Conservation (phyloP, 1,284 basidiomycete genomes). For the Leccinum solheimii region DNA sequence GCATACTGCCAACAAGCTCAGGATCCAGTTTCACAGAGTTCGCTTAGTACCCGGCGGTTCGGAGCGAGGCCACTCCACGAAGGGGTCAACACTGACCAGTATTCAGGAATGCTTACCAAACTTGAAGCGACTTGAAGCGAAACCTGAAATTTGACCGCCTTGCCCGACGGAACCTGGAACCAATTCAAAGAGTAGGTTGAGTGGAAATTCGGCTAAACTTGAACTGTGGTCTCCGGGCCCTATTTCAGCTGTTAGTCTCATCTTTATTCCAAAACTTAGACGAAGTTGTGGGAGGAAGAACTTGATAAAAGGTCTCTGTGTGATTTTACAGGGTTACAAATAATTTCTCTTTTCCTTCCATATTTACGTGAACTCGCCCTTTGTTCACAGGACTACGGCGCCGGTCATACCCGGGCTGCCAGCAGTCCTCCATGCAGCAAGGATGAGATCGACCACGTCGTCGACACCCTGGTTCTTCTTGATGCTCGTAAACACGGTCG, state of each 20-base stretch:
- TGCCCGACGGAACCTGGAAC: background rate
- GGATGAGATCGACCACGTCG: constrained; percentile 79
- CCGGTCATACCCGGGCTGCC: constrained; percentile 63
- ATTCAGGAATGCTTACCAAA: background rate
- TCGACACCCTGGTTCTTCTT: constrained; percentile 80
- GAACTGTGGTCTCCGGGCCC: background rate
- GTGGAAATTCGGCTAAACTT: background rate
- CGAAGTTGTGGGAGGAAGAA: background rate
- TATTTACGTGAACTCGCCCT: constrained; percentile 9
- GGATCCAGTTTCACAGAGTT: background rate
- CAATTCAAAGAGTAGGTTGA: background rate
- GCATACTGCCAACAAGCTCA: background rate
- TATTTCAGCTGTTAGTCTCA: background rate
- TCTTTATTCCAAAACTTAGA: background rate
- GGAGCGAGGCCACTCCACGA: background rate
- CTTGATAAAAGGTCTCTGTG: background rate
- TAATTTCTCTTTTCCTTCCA: background rate
- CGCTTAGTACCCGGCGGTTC: background rate
- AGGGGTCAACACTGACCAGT: background rate
- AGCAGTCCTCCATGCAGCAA: constrained; percentile 83
- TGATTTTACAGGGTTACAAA: background rate
- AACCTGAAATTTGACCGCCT: background rate
- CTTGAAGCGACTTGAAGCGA: background rate
- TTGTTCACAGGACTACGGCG: constrained; percentile 47
- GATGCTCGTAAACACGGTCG: constrained; percentile 90